phyloP scores from a whole-genome alignment of 768 basidiomycete genomes.

The Solioccasus polychromus region DNA sequence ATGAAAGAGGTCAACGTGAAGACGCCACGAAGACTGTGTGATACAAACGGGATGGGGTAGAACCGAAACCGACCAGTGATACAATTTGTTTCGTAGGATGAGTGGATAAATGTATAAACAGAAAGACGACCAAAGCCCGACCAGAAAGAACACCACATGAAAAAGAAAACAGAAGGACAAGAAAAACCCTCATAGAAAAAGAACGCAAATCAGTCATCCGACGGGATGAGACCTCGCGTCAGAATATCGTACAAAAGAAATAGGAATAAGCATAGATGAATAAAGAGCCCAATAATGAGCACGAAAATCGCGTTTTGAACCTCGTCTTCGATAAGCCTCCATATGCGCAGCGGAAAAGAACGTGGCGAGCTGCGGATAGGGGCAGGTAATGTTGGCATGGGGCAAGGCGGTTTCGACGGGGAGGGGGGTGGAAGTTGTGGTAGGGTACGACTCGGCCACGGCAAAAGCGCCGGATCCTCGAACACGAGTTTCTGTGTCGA shows the following conservation, averaged over 20 bases:
- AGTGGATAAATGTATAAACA: background rate
- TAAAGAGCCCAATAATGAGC: slow-evolving; percentile 22
- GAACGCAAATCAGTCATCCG: slow-evolving; percentile 21
- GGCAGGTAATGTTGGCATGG: background rate
- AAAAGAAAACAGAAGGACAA: background rate
- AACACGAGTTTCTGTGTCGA: slow-evolving; percentile 18
- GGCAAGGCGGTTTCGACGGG: background rate
- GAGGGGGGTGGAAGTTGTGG: slow-evolving; percentile 6
- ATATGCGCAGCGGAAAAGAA: slow-evolving; percentile 15
- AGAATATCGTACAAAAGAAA: slow-evolving; percentile 30
- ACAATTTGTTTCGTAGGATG: slow-evolving; percentile 8
- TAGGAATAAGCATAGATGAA: slow-evolving; percentile 27
- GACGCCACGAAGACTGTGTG: background rate
- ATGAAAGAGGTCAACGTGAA: too few relatives aligned
- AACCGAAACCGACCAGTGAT: too few relatives aligned
- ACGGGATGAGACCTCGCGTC: slow-evolving; percentile 23
- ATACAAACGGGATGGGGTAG: too few relatives aligned
- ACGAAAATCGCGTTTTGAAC: slow-evolving; percentile 27
- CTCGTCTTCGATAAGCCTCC: slow-evolving; percentile 23
- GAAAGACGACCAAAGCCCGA: background rate
- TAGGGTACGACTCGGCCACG: slow-evolving; percentile 20
- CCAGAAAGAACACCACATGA: slow-evolving; percentile 13
- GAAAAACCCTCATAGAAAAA: background rate
- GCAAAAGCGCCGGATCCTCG: slow-evolving; percentile 17
- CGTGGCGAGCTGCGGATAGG: slow-evolving; percentile 3